Evolutionary conservation across 352 stramenopile genomes (phyloP).

Genomic region (Phytophthora pseudosyringae): DNA sequence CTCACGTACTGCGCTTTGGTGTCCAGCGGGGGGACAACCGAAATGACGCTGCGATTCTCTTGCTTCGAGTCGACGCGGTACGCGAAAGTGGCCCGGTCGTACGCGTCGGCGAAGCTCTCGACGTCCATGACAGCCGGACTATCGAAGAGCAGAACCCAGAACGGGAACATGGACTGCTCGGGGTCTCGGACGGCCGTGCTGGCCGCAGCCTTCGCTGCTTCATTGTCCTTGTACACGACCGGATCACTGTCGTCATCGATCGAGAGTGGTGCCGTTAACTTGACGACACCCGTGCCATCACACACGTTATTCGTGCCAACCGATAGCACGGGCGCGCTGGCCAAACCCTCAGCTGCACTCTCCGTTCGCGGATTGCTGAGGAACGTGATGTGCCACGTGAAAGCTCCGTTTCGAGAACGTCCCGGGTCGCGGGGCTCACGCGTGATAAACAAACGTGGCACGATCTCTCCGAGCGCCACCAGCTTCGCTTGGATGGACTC

Average conservation of each 20-base stretch:
- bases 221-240: constrained; percentile 40
- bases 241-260: constrained; percentile 58
- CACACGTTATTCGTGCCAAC: constrained; percentile 51
- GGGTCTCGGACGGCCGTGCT: constrained; percentile 14
- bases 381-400: constrained; percentile 78
- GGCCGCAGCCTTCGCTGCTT: constrained; percentile 27
- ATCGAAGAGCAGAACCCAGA: constrained; percentile 85
- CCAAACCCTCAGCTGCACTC: neutral
- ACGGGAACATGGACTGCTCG: constrained; percentile 70
- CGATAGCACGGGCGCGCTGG: constrained; percentile 24
- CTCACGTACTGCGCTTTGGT: constrained; percentile 69
- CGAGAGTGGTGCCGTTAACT: constrained; percentile 36
- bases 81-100: constrained; percentile 53
- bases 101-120: constrained; percentile 63
- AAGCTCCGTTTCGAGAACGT: constrained; percentile 50
- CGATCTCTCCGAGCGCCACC: constrained; percentile 24
- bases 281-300: constrained; percentile 38
- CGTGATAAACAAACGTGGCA: constrained; percentile 57
- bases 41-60: constrained; percentile 42
- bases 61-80: constrained; percentile 39
- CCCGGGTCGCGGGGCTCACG: constrained; percentile 40
- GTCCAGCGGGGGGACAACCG: constrained; percentile 50
- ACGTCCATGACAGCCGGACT: constrained; percentile 55
- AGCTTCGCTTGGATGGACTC: constrained; percentile 74
- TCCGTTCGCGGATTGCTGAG: constrained; percentile 42